Evolutionary conservation across 352 stramenopile genomes (phyloP).

Genomic region (Pythium oligandrum): DNA sequence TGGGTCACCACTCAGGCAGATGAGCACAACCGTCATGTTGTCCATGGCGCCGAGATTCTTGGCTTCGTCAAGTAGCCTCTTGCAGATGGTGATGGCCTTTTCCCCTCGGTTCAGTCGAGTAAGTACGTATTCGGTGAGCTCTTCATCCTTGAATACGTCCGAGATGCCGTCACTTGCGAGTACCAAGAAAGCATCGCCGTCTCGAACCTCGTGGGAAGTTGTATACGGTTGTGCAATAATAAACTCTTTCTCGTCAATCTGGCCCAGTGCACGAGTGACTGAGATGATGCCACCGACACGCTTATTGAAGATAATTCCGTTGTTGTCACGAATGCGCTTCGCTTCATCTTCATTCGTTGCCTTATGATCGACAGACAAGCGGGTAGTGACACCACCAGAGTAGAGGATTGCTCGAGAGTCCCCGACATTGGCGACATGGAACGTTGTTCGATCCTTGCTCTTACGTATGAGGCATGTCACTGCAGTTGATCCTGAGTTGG

Average conservation of each 20-base stretch:
- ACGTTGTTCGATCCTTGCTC: slow-evolving; percentile 48
- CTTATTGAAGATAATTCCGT: slow-evolving; percentile 84
- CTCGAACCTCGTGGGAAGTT: slow-evolving; percentile 43
- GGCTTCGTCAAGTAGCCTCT: slow-evolving; percentile 58
- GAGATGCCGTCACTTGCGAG: slow-evolving; percentile 75
- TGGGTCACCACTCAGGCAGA: slow-evolving; percentile 32
- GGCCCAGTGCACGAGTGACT: slow-evolving; percentile 70
- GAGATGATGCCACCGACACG: slow-evolving; percentile 66
- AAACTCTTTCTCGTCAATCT: slow-evolving; percentile 79
- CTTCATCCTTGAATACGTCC: slow-evolving; percentile 68
- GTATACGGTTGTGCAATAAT: slow-evolving; percentile 67
- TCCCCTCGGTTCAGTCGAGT: slow-evolving; percentile 38
- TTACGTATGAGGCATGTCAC: slow-evolving; percentile 70
- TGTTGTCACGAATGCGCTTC: slow-evolving; percentile 60
- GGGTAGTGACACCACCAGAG: slow-evolving; percentile 36
- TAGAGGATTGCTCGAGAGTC: slow-evolving; percentile 75
- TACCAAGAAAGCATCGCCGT: slow-evolving; percentile 57
- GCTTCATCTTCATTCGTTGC: slow-evolving; percentile 73
- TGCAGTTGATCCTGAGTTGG: slow-evolving; percentile 61
- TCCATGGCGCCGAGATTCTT: slow-evolving; percentile 67
- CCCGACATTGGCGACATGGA: slow-evolving; percentile 74
- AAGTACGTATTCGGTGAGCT: slow-evolving; percentile 60
- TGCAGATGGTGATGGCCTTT: slow-evolving; percentile 51
- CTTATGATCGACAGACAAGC: slow-evolving; percentile 74
- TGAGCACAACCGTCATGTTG: slow-evolving; percentile 81